Base-by-base conservation (phyloP, 257 asterid species). In the Solanum ossicruentum region DNA sequence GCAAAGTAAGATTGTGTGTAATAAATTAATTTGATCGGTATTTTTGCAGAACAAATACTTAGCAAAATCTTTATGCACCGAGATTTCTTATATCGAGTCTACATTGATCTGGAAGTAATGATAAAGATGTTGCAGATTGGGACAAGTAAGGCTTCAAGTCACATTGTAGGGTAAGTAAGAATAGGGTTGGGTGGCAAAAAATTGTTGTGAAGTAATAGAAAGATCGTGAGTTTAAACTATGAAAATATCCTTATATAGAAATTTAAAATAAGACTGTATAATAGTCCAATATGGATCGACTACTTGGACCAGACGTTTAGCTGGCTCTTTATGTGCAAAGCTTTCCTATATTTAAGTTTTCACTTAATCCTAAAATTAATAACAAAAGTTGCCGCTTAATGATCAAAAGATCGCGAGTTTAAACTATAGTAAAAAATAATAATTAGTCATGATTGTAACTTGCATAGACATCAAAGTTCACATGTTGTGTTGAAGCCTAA, bases 1-100 rank as follows among this genome's bases (percentile, higher is more conserved):
- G 0, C 0, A 17, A 2, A 36, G 17, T 0, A 70, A 9, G 1
- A 70, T 0, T 0, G 4, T 20, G 8, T 17, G 0, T 2, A 39
- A 39, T 10, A 41, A 9, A 70, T 1, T 8, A 69, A 70, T 70
- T 8, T 70, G 15, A 20, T 39, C 8, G 16, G 36, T 5, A 2
- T 69, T 69, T 66, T 28, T 1, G n/a, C 5, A 4, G 8, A 13
- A 5, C 72, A 66, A 28, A 36, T 8, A 26, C 2, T 15, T 0
- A 36, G 0, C 0, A 8, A 4, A 32, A 67, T 15, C 23, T 36
- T 15, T 8, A 6, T 67, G 23, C 0, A 36, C 3, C 4, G 8
- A 10, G 10, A 3, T 67, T 67, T 28, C 0, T 0, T 16, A 13
- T 67, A 7, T 15, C 0, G 23, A 20, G 26, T 17, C 20, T 57